Evolutionary conservation across 257 asterid species (phyloP).

Genomic region (Fraxinus quadrangulata): DNA sequence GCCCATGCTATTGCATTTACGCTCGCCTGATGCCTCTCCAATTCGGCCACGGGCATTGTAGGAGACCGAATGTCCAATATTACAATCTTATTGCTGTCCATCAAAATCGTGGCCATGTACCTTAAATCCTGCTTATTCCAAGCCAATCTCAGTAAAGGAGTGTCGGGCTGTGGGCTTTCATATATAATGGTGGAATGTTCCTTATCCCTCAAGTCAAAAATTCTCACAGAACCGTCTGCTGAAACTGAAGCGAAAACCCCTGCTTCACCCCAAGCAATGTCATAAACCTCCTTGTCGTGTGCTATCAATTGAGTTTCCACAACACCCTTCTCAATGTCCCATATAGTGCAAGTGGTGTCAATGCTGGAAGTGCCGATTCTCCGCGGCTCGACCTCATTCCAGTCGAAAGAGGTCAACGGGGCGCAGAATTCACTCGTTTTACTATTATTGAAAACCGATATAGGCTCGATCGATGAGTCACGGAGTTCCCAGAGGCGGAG

Average conservation of each 20-base stretch:
- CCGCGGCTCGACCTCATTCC: conserved; percentile 86
- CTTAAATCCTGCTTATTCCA: conserved; percentile 98
- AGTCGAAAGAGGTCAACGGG: conserved; percentile 85
- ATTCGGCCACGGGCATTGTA: conserved; percentile 79
- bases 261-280: conserved; percentile 95
- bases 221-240: conserved; percentile 83
- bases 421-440: conserved; percentile 80
- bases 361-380: conserved; percentile 82
- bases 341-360: conserved; percentile 86
- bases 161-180: conserved; percentile 77
- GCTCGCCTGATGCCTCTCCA: conserved; percentile 83
- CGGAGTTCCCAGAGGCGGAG: conserved; percentile 79
- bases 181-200: conserved; percentile 92
- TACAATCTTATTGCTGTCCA: conserved; percentile 84
- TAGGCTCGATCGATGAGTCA: conserved; percentile 50
- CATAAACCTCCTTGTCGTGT: conserved; percentile 90
- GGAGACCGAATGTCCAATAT: conserved; percentile 85
- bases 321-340: conserved; percentile 77
- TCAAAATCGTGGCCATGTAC: conserved; percentile 84
- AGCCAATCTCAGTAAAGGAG: conserved; percentile 80
- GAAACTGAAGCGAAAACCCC: conserved; percentile 88
- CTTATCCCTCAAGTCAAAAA: conserved; percentile 86
- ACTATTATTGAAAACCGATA: conserved; percentile 57
- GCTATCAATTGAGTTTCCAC: conserved; percentile 88
- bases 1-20: conserved; percentile 96